These are phyloP conservation scores for Hanseniaspora meyeri DNA, from an alignment of 805 yeast genomes.

Conservation along the genomic window DNA sequence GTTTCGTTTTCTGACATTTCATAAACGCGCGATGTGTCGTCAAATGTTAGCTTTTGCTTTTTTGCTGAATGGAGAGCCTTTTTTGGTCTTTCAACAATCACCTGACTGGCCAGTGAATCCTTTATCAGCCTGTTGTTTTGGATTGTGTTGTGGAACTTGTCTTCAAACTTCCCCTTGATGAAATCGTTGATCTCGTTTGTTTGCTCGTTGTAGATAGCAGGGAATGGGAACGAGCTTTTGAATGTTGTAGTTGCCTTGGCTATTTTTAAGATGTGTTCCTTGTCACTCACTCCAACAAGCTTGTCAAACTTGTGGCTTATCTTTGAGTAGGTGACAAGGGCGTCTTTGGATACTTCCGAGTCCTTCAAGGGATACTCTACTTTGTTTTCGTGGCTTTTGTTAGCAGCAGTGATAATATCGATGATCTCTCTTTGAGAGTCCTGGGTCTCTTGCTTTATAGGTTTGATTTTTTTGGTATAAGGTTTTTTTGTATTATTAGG, in stretches of 20 bases:
- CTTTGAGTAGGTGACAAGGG: not conserved
- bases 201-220: conserved; percentile 18
- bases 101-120: not conserved
- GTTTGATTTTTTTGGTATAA: conserved; percentile 14
- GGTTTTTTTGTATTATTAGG: conserved; percentile 2
- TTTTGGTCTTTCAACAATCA: not conserved
- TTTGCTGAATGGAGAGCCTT: not conserved
- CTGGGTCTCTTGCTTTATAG: conserved; percentile 12
- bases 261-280: conserved; percentile 31
- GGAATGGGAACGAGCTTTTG: conserved; percentile 25
- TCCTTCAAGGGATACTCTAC: not conserved
- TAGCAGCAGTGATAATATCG: not conserved
- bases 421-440: not conserved
- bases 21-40: not conserved
- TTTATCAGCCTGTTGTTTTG: not conserved
- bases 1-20: not conserved
- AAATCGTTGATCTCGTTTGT: conserved; percentile 3
- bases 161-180: not conserved
- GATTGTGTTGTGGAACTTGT: not conserved
- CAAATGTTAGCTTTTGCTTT: not conserved
- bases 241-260: conserved; percentile 24
- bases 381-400: conserved; percentile 4
- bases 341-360: not conserved
- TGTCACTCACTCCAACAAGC: conserved; percentile 39
- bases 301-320: conserved; percentile 28